Evolutionary conservation across 169 alveolate species (phyloP).

Genomic region (Plasmodium malariae): DNA sequence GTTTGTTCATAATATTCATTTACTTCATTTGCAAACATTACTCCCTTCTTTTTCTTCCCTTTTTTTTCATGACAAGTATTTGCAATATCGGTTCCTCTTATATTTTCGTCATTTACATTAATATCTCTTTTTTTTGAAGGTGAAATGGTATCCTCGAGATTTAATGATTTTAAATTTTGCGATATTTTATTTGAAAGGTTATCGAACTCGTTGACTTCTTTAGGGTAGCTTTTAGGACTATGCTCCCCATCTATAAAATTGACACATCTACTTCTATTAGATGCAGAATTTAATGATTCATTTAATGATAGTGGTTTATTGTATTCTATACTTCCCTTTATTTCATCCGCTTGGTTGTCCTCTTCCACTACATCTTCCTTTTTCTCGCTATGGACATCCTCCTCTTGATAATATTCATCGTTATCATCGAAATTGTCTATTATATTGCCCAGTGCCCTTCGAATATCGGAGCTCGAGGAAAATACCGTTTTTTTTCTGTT

Average conservation of each 20-base stretch:
- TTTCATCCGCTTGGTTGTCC: background rate
- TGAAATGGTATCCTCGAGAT: background rate
- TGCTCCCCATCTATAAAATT: constrained; percentile 47
- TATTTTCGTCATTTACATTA: background rate
- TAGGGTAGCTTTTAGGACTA: constrained; percentile 48
- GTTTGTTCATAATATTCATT: constrained; percentile 11
- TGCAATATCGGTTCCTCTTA: background rate
- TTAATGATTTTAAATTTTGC: constrained; percentile 10
- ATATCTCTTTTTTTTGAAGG: background rate
- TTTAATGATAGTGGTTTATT: constrained; percentile 29
- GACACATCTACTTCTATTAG: constrained; percentile 17
- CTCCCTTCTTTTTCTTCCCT: constrained; percentile 46
- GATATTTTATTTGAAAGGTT: constrained; percentile 13
- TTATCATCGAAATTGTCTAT: constrained; percentile 33
- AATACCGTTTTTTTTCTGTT: constrained; percentile 59
- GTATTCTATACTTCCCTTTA: background rate
- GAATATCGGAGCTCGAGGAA: constrained; percentile 56
- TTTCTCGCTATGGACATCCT: constrained; percentile 10
- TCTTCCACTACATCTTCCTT: background rate
- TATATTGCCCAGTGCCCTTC: constrained; percentile 74
- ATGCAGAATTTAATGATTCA: constrained; percentile 11
- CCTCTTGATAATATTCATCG: background rate
- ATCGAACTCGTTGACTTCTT: constrained; percentile 4
- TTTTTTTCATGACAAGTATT: background rate
- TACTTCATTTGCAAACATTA: constrained; percentile 35